Evolutionary conservation across 2,329 filamentous ascomycete genomes (phyloP).

Genomic region (Fonsecaea monophora): DNA sequence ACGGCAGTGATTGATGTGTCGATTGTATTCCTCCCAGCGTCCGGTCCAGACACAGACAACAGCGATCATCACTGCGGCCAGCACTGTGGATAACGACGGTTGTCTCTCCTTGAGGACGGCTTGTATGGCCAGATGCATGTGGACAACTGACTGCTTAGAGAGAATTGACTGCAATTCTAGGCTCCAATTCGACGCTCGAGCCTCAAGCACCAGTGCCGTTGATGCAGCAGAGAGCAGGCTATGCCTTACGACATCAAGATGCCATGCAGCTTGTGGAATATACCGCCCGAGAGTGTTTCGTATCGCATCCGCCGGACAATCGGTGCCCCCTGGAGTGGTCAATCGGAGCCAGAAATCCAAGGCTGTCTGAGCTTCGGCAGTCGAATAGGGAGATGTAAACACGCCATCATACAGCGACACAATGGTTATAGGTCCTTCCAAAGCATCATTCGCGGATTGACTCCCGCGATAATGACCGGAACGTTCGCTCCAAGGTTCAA

Average conservation of each 20-base stretch:
- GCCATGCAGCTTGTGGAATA: constrained; percentile 7
- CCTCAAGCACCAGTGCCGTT: background rate
- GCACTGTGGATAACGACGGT: background rate
- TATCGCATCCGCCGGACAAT: constrained; percentile 3
- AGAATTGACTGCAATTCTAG: background rate
- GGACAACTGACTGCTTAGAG: background rate
- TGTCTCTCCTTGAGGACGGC: constrained; percentile 10
- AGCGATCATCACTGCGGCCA: background rate
- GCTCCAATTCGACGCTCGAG: background rate
- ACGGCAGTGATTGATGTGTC: background rate
- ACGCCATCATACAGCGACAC: background rate
- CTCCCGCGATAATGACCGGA: background rate
- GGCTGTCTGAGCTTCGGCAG: background rate
- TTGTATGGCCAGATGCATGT: constrained; percentile 9
- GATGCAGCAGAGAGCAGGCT: constrained; percentile 9
- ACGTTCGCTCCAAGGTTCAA: background rate
- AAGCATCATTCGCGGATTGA: background rate
- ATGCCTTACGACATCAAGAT: background rate
- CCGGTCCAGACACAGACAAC: background rate
- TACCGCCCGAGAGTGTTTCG: constrained; percentile 3
- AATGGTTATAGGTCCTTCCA: background rate
- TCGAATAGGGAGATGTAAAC: background rate
- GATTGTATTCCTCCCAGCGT: constrained; percentile 8
- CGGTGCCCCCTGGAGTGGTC: background rate
- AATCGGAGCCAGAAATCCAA: constrained; percentile 5